These are phyloP conservation scores for Grosmannia serpens DNA, from an alignment of 2,329 filamentous ascomycete genomes.

Conservation along the genomic window DNA sequence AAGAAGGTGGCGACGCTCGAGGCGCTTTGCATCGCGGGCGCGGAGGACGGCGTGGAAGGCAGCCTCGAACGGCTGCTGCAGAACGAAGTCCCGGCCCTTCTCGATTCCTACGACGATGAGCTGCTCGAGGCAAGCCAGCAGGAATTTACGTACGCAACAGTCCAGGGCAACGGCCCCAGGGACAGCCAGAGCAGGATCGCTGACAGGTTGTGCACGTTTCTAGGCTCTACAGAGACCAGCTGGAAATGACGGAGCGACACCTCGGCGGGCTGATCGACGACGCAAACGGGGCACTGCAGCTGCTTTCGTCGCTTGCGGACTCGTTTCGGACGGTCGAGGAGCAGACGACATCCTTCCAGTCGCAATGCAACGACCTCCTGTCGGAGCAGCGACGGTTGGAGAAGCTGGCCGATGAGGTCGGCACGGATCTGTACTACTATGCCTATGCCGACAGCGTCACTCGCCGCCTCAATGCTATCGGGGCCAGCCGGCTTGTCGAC, in stretches of 20 bases:
- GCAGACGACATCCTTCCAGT: conserved; percentile 87
- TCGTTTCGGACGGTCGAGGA: conserved; percentile 81
- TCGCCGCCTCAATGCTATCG: conserved; percentile 79
- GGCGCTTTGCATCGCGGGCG: conserved; percentile 33
- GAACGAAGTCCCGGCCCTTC: conserved; percentile 15
- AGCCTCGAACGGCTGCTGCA: conserved; percentile 8
- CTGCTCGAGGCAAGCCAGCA: conserved; percentile 74
- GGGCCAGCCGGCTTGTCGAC: conserved; percentile 75
- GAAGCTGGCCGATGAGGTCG: conserved; percentile 70
- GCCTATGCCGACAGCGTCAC: conserved; percentile 87
- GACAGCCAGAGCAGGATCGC: not conserved
- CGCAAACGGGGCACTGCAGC: conserved; percentile 61
- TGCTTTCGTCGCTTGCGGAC: conserved; percentile 68
- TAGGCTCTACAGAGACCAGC: conserved; percentile 59
- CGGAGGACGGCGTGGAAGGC: conserved; percentile 8
- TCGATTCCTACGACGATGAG: conserved; percentile 53
- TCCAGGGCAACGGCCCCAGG: not conserved
- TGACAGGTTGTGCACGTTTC: not conserved
- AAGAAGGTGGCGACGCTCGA: conserved; percentile 34
- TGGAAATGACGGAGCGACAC: conserved; percentile 66
- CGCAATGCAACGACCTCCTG: conserved; percentile 81
- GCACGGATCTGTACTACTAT: conserved; percentile 88
- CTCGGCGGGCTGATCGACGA: conserved; percentile 68
- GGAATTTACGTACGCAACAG: conserved; percentile 58
- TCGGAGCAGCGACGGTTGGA: conserved; percentile 71